Percentiles rank a stretch among this genome's conserved stretches.
Conservation (phyloP, 257 asterid species). For the Solanum appendiculatum region DNA sequence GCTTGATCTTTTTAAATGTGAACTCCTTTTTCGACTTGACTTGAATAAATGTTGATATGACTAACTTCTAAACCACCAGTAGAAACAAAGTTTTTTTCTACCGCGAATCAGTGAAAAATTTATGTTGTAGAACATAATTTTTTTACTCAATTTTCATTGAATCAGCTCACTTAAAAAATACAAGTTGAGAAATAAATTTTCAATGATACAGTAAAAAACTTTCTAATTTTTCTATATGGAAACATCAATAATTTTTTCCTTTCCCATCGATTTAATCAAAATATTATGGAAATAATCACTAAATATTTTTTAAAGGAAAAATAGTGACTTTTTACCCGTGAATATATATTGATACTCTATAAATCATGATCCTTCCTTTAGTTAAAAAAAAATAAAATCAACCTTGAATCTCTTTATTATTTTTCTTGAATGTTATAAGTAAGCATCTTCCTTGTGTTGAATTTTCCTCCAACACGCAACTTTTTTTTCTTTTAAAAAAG, state of each 20-base stretch:
- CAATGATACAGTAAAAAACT: not conserved
- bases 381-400: not conserved
- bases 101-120: no score
- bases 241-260: not conserved
- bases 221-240: not conserved
- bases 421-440: not conserved
- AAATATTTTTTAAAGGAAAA: not conserved
- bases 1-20: not conserved
- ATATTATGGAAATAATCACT: not conserved
- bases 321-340: not conserved
- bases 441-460: not conserved
- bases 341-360: not conserved
- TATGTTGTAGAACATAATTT: no score
- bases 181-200: not conserved
- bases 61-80: not conserved
- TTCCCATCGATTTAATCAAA: not conserved
- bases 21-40: not conserved
- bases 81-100: no score
- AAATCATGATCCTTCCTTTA: not conserved
- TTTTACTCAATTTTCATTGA: no score
- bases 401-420: not conserved
- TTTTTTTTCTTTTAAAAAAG: not conserved
- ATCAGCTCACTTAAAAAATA: not conserved
- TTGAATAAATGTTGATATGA: not conserved
- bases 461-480: not conserved